phyloP scores from a whole-genome alignment of 1,284 basidiomycete genomes.

The Trichosporon sp. region DNA sequence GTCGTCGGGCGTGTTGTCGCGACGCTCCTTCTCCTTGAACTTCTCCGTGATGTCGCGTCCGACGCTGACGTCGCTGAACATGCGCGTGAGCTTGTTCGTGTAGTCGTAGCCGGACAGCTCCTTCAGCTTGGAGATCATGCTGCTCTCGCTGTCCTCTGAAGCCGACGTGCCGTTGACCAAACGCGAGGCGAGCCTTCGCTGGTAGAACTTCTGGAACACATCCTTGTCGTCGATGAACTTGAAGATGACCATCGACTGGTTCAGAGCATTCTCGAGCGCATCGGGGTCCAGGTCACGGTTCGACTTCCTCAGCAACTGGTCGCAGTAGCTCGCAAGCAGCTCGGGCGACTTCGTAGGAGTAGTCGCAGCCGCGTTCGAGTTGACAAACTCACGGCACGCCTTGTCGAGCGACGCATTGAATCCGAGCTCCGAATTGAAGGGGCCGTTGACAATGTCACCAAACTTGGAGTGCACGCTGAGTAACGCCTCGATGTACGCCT shows the following conservation, averaged over 20 bases:
- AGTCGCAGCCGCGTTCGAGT: constrained; percentile 85
- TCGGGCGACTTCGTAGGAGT: constrained; percentile 89
- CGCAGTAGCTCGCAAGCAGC: constrained; percentile 87
- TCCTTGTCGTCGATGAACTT: constrained; percentile 99
- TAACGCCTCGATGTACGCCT: constrained; percentile 88
- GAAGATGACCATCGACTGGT: constrained; percentile 94
- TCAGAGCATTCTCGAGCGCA: constrained; percentile 81
- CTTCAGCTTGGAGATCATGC: constrained; percentile 98
- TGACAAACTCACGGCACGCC: constrained; percentile 95
- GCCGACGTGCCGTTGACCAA: constrained; percentile 88
- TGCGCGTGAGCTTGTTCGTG: constrained; percentile 93
- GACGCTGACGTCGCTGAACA: constrained; percentile 97
- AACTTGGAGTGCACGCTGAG: constrained; percentile 90
- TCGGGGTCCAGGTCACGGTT: constrained; percentile 90
- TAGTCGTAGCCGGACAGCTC: constrained; percentile 98
- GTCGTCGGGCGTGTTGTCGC: constrained; percentile 56
- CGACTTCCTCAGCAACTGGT: constrained; percentile 85
- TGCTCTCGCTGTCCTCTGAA: constrained; percentile 93
- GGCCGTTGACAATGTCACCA: constrained; percentile 79
- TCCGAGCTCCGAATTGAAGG: constrained; percentile 89
- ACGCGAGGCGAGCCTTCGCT: constrained; percentile 90
- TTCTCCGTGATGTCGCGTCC: constrained; percentile 94
- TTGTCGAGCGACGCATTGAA: constrained; percentile 91
- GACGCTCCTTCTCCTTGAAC: constrained; percentile 90
- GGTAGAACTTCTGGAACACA: constrained; percentile 99